These are phyloP conservation scores for Zygosaccharomyces bisporus DNA, from an alignment of 805 yeast species.

Conservation along the genomic window DNA sequence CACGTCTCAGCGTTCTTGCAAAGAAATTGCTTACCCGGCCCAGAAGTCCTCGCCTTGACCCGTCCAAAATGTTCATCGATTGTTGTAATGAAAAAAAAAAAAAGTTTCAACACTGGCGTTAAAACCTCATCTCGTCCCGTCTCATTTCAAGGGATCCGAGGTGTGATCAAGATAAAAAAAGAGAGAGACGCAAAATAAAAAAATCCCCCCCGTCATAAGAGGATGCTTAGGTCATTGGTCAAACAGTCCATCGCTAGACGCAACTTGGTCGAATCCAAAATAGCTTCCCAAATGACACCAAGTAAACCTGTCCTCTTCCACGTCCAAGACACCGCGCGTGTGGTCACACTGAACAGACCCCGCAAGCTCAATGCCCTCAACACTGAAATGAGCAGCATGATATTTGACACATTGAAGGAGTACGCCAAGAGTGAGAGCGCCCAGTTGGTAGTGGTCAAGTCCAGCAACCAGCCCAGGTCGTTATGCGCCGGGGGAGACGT, in stretches of 20 bases:
- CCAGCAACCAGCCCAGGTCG: conserved; percentile 52
- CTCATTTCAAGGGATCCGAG: too few relatives aligned
- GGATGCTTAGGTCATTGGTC: neutral
- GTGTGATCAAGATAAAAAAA: too few relatives aligned
- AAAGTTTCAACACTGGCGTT: too few relatives aligned
- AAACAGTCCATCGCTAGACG: neutral
- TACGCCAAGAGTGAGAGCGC: conserved; percentile 66
- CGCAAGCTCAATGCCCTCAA: conserved; percentile 81
- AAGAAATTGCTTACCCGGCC: too few relatives aligned
- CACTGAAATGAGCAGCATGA: conserved; percentile 65
- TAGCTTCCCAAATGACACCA: conserved; percentile 6
- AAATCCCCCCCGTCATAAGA: neutral
- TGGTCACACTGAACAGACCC: conserved; percentile 75
- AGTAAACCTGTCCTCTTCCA: conserved; percentile 22
- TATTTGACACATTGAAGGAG: conserved; percentile 71
- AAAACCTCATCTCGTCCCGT: too few relatives aligned
- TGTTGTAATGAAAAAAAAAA: too few relatives aligned
- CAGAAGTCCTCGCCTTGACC: too few relatives aligned
- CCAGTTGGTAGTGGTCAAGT: conserved; percentile 60
- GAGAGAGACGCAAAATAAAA: neutral
- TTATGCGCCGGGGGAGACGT: conserved; percentile 98
- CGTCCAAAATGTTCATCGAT: too few relatives aligned
- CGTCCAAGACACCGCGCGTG: conserved; percentile 51
- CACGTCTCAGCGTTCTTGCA: too few relatives aligned
- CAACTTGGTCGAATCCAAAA: neutral